Evolutionary conservation across 2,329 filamentous ascomycete species (phyloP).

Genomic region (Aspergillus nomiae): DNA sequence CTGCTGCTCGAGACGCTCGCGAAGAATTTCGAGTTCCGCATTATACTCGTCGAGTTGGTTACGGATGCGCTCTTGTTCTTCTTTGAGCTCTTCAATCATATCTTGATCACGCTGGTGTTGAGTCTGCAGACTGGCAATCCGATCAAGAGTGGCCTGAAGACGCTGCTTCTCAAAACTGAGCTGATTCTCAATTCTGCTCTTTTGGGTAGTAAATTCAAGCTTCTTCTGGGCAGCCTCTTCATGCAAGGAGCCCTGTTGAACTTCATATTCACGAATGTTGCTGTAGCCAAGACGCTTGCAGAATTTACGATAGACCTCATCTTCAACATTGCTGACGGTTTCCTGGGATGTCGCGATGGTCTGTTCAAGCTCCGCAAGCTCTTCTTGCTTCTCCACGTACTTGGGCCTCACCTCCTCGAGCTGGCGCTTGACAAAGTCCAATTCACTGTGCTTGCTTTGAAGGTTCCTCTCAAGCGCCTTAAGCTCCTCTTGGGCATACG

Average conservation of each 20-base stretch:
- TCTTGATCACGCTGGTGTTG: conserved; percentile 67
- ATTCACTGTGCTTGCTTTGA: conserved; percentile 78
- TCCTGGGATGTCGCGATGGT: conserved; percentile 59
- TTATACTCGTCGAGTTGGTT: conserved; percentile 70
- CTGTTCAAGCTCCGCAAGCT: conserved; percentile 64
- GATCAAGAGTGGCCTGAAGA: conserved; percentile 67
- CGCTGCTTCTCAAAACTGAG: conserved; percentile 69
- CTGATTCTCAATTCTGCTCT: conserved; percentile 62
- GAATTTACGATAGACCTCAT: conserved; percentile 82
- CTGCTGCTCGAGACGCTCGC: conserved; percentile 69
- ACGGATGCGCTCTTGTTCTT: conserved; percentile 74
- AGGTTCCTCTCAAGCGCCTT: conserved; percentile 79
- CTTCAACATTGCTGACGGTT: conserved; percentile 79
- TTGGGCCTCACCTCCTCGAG: conserved; percentile 77
- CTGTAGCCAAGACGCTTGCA: conserved; percentile 84
- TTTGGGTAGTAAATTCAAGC: conserved; percentile 81
- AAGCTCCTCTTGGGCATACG: conserved; percentile 73
- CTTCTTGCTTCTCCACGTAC: conserved; percentile 69
- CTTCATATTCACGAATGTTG: conserved; percentile 90
- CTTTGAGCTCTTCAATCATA: conserved; percentile 69
- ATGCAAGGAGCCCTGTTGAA: conserved; percentile 87
- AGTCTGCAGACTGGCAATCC: conserved; percentile 69
- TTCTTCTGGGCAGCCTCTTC: conserved; percentile 87
- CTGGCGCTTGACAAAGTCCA: conserved; percentile 71
- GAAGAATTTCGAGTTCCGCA: conserved; percentile 75